Evolutionary conservation across 441 rosid genomes (phyloP).

Genomic region (Mallotus japonicus): DNA sequence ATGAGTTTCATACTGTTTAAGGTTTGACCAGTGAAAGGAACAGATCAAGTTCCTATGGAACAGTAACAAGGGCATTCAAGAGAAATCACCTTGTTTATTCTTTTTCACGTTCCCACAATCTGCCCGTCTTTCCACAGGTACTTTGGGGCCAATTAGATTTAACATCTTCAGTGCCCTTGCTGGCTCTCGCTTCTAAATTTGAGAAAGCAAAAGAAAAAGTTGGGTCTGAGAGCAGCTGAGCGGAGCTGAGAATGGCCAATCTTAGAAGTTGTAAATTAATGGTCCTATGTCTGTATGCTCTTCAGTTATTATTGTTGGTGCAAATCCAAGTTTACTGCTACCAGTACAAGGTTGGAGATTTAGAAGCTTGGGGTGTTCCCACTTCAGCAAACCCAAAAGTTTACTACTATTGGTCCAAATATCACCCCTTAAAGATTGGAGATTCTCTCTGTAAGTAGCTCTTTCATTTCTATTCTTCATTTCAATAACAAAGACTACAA

Average conservation of each 20-base stretch:
- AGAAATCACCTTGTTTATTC: constrained; percentile 19
- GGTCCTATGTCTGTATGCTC: constrained; percentile 28
- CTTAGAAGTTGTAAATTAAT: constrained; percentile 28
- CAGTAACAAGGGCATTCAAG: constrained; percentile 27
- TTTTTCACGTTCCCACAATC: constrained; percentile 21
- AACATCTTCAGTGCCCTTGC: background rate
- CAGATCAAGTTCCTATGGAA: background rate
- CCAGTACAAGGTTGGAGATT: constrained; percentile 81
- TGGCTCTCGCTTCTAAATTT: constrained; percentile 1
- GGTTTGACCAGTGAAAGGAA: background rate
- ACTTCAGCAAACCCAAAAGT: constrained; percentile 52
- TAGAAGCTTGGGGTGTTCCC: constrained; percentile 90
- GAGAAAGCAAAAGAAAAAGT: background rate
- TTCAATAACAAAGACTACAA: background rate
- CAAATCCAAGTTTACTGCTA: constrained; percentile 49
- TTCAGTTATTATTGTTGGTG: constrained; percentile 42
- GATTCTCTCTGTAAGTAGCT: constrained; percentile 74
- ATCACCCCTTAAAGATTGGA: constrained; percentile 58
- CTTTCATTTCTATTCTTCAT: background rate
- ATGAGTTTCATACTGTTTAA: background rate
- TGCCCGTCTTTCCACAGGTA: constrained; percentile 10
- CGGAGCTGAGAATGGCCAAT: constrained; percentile 30
- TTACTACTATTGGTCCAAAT: constrained; percentile 73
- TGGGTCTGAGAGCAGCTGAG: constrained; percentile 13
- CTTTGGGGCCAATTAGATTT: constrained; percentile 23